A percentile compares a stretch with the other conserved stretches of the same genome.
Conservation (phyloP, 352 stramenopile species). For the Thraustochytrium sp. region DNA sequence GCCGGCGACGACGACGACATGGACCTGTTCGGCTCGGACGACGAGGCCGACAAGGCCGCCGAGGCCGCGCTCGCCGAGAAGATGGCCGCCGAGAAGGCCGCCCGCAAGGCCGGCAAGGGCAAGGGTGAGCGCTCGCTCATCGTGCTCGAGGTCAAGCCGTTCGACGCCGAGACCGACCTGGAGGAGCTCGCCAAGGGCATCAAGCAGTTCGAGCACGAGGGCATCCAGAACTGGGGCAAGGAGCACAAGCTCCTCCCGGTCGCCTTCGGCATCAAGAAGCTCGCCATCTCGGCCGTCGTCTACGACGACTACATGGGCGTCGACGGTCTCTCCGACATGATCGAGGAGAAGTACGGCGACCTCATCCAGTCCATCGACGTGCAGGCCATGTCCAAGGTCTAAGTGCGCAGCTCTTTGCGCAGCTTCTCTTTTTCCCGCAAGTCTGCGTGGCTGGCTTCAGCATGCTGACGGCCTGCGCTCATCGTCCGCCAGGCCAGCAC, state of each 20-base stretch:
- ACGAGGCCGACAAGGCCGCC: slow-evolving; percentile 56
- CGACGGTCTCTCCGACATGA: slow-evolving; percentile 71
- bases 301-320: slow-evolving; percentile 70
- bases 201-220: slow-evolving; percentile 64
- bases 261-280: slow-evolving; percentile 76
- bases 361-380: slow-evolving; percentile 73
- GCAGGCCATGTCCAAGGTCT: slow-evolving; percentile 77
- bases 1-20: slow-evolving; percentile 51
- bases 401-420: slow-evolving; percentile 46
- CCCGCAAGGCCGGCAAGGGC: slow-evolving; percentile 53
- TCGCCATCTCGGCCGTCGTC: slow-evolving; percentile 70
- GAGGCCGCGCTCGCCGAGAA: slow-evolving; percentile 47
- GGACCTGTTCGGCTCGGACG: slow-evolving; percentile 52
- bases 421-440: neutral
- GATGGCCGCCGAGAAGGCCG: slow-evolving; percentile 50
- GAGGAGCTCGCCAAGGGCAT: slow-evolving; percentile 65
- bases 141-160: slow-evolving; percentile 59
- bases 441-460: neutral
- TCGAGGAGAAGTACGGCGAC: slow-evolving; percentile 63
- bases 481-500: too few species aligned
- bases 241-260: slow-evolving; percentile 72
- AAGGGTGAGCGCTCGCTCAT: slow-evolving; percentile 52
- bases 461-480: too few species aligned
- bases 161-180: slow-evolving; percentile 64
- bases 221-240: slow-evolving; percentile 65